Evolutionary conservation across 176 grass and related monocot species (phyloP).

Genomic region (Zoysia pacifica): DNA sequence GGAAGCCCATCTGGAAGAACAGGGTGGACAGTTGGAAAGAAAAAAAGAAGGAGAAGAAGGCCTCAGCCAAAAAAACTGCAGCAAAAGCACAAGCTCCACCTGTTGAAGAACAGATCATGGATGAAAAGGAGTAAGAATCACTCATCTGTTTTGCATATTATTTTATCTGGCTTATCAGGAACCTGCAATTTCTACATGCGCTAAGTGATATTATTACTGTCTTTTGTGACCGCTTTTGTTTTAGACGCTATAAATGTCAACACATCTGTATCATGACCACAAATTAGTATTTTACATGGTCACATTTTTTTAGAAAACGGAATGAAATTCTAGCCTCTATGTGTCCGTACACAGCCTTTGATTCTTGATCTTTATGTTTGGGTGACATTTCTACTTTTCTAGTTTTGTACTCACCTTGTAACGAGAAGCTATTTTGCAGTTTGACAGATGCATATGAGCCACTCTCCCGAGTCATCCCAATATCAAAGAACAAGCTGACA

Average conservation of each 20-base stretch:
- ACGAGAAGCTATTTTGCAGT: conserved; percentile 50
- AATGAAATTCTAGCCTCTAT: too few species aligned
- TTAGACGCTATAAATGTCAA: conserved; percentile 4
- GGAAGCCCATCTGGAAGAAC: conserved; percentile 97
- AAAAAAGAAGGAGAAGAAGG: conserved; percentile 90
- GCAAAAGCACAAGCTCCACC: conserved; percentile 68
- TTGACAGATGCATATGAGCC: conserved; percentile 78
- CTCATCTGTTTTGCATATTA: background rate
- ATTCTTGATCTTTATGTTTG: conserved; percentile 9
- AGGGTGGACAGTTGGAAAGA: conserved; percentile 98
- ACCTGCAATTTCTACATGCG: background rate
- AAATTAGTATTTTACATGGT: conserved; percentile 7
- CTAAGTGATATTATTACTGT: background rate
- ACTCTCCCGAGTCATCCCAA: conserved; percentile 79
- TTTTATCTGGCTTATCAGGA: background rate
- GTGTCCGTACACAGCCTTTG: too few species aligned
- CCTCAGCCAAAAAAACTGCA: conserved; percentile 57
- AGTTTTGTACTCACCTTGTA: background rate
- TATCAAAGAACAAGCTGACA: conserved; percentile 97
- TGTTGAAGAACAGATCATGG: conserved; percentile 79
- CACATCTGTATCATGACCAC: background rate
- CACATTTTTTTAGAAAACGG: background rate
- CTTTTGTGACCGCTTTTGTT: background rate
- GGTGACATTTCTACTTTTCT: background rate
- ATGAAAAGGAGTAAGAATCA: conserved; percentile 82